Conservation (phyloP, 208 protist species). For the Wallacemonas sp. region DNA sequence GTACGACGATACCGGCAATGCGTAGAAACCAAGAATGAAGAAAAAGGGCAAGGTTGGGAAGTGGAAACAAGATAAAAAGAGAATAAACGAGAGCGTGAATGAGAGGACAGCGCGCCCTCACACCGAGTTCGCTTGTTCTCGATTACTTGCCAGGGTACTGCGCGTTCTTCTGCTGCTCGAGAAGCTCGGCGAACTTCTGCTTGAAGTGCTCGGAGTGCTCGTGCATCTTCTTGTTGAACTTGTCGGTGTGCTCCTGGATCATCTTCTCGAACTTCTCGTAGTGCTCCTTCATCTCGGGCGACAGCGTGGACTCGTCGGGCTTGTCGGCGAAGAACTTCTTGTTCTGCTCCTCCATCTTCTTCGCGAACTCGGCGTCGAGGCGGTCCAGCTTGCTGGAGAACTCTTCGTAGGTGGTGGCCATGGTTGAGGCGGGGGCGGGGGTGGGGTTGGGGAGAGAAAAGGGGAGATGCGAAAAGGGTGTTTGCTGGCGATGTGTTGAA, state of each 20-base stretch:
- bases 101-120: too few species aligned
- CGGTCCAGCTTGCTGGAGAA: constrained; percentile 89
- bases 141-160: constrained; percentile 47
- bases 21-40: too few species aligned
- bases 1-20: too few species aligned
- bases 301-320: too few species aligned
- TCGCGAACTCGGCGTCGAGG: constrained; percentile 88
- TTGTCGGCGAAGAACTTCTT: too few species aligned
- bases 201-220: constrained; percentile 26
- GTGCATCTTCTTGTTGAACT: constrained; percentile 89
- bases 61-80: not conserved
- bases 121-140: too few species aligned
- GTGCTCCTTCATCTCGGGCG: constrained; percentile 92
- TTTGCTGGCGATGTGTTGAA: not conserved
- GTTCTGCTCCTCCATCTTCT: constrained; percentile 94
- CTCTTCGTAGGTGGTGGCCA: constrained; percentile 89
- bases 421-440: constrained; percentile 19
- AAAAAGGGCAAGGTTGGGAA: too few species aligned
- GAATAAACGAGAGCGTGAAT: too few species aligned
- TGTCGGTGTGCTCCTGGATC: constrained; percentile 88
- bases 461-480: not conserved
- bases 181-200: constrained; percentile 44
- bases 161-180: constrained; percentile 65
- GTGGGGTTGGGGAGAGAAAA: not conserved
- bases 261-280: constrained; percentile 93